Evolutionary conservation across 495 filamentous ascomycete genomes (phyloP), one percentile per base, ranked within the genome.

Genomic region (Penicillium cinerascens): DNA sequence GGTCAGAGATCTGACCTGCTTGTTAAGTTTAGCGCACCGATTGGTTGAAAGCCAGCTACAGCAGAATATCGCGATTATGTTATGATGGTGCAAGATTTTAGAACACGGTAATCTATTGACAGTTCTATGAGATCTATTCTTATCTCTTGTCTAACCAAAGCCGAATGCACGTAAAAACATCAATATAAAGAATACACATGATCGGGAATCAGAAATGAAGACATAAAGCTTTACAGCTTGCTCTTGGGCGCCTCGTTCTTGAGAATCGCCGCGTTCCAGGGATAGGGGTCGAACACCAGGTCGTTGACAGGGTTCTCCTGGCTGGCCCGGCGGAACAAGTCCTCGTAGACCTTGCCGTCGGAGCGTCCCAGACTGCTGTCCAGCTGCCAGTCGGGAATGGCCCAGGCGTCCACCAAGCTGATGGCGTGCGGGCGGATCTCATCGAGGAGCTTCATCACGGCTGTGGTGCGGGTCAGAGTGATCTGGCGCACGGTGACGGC

Each of bases 371-470:
- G 67, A 58, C 77, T 81, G 57, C 76, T 80, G 56, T 88, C 84
- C 9, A 88, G 71, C 60, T 84, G 80, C 83, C 83, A 88, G 62
- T 88, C 85, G 2, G 83, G 80, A 57, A 88, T 84, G 39, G 77
- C 72, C 85, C 84, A 88, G 1, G 80, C 72, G 65, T 88, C 85
- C 3, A 86, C 84, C 39, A 88, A 63, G 49, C 77, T 66, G 20
- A 88, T 76, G 20, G 85, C 84, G 64, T 87, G 85, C 13, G 85
- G 85, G 36, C 85, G 70, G 52, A 88, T 80, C 58, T 86, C 81
- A 49, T 85, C 78, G 5, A 88, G 70, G 22, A 88, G 68, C 54
- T 77, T 81, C 78, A 84, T 81, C 6, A 86, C 83, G 1, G 78
- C 73, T 52, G 75, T 84, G 15, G 76, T 78, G 45, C 82, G 73